Base-by-base conservation (phyloP, 2,329 filamentous ascomycete species). In the Colletotrichum costaricense region DNA sequence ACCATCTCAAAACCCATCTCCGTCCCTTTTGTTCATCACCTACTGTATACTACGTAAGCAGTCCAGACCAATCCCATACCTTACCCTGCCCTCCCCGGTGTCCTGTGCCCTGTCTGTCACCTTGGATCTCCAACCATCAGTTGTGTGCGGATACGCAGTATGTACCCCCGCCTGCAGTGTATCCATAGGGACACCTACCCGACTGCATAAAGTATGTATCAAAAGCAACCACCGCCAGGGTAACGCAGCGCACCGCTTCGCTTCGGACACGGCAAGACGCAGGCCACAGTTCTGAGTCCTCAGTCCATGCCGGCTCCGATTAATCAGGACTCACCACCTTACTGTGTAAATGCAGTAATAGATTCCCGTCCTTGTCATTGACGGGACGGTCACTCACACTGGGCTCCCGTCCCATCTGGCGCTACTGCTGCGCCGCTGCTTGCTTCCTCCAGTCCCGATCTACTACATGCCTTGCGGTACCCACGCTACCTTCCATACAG, bases 341-440 rank as follows among this genome's bases (percentile, higher is more conserved):
- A 42, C 14, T 5, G 24, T 24, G 24, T 24, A 26, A 26, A 3
- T 4, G 33, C 33, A 33, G 33, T 33, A 11, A 7, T 19, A 16
- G 19, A 49, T 8, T n/a, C 42, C 3, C 7, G 42, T 49, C 42
- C 14, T 42, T 19, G 14, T 16, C 38, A 42, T 14, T 42, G 38
- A 26, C 59, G n/a, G 59, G 38, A 26, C 59, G 22, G 59, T 30
- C 59, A 26, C 46, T 52, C 26, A 42, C 42, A 63, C 38, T 49
- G 42, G 42, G 42, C 19, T 49, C 62, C 62, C 30, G 22, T 55
- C 30, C 46, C 46, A 63, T 63, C 62, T 63, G 46, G 62, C 62
- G 46, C 62, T 64, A 64, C 54, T 49, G 62, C 62, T 64, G 62
- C 62, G 62, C 46, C 62, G 46, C 62, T 38, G 28, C 62, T n/a